Base-by-base conservation (phyloP, 306 rosid species). In the Chamaecrista fasciculata region DNA sequence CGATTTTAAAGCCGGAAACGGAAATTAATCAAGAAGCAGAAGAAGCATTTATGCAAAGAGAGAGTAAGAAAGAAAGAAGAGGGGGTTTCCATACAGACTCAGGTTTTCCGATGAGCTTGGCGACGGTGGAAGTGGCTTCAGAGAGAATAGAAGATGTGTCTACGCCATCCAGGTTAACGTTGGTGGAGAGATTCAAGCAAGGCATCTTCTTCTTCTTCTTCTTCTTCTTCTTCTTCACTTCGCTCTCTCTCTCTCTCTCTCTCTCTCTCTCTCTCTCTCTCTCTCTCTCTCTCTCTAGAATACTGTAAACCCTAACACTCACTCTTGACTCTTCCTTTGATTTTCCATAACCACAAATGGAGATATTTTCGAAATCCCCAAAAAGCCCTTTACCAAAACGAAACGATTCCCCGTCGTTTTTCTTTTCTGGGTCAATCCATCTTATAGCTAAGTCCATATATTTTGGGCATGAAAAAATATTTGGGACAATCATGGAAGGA, bases 61-160 rank as follows among this genome's bases (percentile, higher is more conserved):
- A 39, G 23, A 24, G 37, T 18, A 37, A 36, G 33, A 61, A 31
- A 37, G 48, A 14, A 28, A 64, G 44, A 4, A 58, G 43, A 16
- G 44, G 26, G 31, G 42, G 15, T 9, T 34, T 34, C 18, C 79
- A 15, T 79, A 87, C 94, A 37, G 85, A 71, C 69, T 81, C 90
- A 43, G 94, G 90, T 49, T 82, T 87, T 72, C 85, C 88, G 76
- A 80, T 49, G 76, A 87, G 53, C 18, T 69, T 69, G 66, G 94
- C 83, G 70, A 87, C 88, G 46, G 79, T 58, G 74, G 94, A 85
- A 72, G 86, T 83, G 69, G 90, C 90, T 62, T 87, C 94, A 14
- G 37, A 50, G 25, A 48, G 46, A 19, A 49, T 46, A 3, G 67
- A 12, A 37, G 67, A 61, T 8, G 85, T 83, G 82, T 85, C 90